phyloP scores from a whole-genome alignment of 2,329 filamentous ascomycete species.

The Monosporascus sp. region DNA sequence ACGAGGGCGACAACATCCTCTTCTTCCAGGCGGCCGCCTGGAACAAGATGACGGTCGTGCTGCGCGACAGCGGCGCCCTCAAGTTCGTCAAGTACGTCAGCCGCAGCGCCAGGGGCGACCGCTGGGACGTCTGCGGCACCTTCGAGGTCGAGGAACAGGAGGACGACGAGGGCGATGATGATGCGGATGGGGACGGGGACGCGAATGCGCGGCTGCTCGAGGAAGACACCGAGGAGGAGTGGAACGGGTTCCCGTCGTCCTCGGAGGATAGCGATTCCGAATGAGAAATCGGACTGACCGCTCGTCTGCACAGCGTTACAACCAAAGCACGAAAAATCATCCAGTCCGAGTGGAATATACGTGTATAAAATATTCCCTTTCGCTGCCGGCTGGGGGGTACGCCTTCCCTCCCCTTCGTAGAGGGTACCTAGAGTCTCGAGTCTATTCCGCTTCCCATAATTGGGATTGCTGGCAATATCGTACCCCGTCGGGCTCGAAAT shows the following conservation, averaged over 20 bases:
- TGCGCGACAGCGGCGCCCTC: slow-evolving; percentile 79
- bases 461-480: too few relatives aligned
- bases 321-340: too few relatives aligned
- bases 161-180: slow-evolving; percentile 32
- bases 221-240: slow-evolving; percentile 49
- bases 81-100: slow-evolving; percentile 97
- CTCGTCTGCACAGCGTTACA: neutral
- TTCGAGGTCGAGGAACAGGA: slow-evolving; percentile 64
- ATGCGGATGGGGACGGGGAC: slow-evolving; percentile 29
- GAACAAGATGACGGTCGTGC: slow-evolving; percentile 88
- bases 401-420: too few relatives aligned
- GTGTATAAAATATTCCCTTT: too few relatives aligned
- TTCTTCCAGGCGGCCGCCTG: slow-evolving; percentile 63
- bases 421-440: too few relatives aligned
- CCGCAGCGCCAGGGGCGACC: slow-evolving; percentile 72
- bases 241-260: slow-evolving; percentile 48
- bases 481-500: too few relatives aligned
- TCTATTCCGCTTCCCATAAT: too few relatives aligned
- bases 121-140: slow-evolving; percentile 83
- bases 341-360: too few relatives aligned
- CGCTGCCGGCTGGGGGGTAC: too few relatives aligned
- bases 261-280: slow-evolving; percentile 21
- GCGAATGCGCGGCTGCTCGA: slow-evolving; percentile 24
- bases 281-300: neutral
- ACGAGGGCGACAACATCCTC: slow-evolving; percentile 62